These are phyloP conservation scores for Suhomyces choctaworum DNA, from an alignment of 1,139 yeast genomes.

Conservation along the genomic window DNA sequence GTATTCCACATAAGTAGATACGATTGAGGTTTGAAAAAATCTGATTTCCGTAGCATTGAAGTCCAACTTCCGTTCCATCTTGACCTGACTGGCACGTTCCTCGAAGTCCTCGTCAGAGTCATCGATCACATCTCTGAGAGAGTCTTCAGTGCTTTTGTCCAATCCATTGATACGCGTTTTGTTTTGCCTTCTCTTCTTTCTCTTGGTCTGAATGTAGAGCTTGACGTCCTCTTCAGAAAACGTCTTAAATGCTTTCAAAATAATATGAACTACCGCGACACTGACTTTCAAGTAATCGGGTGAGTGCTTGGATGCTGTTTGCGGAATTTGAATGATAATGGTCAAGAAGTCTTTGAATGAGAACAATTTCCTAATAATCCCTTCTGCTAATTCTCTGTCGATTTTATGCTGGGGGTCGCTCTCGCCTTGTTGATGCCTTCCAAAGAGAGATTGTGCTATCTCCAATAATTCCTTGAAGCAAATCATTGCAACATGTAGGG, in stretches of 20 bases:
- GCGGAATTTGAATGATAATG: constrained; percentile 60
- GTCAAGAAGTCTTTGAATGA: constrained; percentile 65
- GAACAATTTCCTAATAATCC: constrained; percentile 52
- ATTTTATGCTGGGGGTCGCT: constrained; percentile 53
- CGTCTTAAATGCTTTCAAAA: constrained; percentile 67
- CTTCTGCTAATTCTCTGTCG: constrained; percentile 49
- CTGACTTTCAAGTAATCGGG: constrained; percentile 61
- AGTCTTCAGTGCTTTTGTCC: constrained; percentile 29
- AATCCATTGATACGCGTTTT: constrained; percentile 23
- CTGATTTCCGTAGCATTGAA: constrained; percentile 39
- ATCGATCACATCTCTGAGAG: constrained; percentile 39
- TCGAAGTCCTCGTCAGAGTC: constrained; percentile 48
- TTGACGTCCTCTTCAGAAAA: constrained; percentile 64
- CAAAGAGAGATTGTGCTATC: constrained; percentile 53
- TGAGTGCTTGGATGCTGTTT: constrained; percentile 64
- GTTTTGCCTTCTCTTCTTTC: constrained; percentile 25
- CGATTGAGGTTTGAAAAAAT: constrained; percentile 43
- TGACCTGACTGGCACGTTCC: constrained; percentile 40
- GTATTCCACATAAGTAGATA: constrained; percentile 55
- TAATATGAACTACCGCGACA: constrained; percentile 65
- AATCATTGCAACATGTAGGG: constrained; percentile 70
- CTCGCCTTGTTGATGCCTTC: constrained; percentile 31
- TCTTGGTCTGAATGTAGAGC: constrained; percentile 53
- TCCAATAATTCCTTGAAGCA: constrained; percentile 66
- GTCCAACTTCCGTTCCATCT: constrained; percentile 53